Conservation (phyloP, 129 eudicot genomes). For the Flaveria sonorensis region DNA sequence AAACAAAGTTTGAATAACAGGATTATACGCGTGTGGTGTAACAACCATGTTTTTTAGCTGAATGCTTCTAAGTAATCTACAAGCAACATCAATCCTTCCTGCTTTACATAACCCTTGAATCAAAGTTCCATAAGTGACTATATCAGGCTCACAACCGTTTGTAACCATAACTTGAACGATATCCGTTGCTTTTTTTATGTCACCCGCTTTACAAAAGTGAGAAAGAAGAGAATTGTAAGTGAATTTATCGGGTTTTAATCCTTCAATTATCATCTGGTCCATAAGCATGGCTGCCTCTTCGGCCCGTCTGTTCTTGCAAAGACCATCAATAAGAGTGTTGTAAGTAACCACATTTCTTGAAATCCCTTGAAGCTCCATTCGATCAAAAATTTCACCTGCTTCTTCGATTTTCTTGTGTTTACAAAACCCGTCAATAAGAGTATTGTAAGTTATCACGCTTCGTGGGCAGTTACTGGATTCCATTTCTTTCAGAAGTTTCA, state of each 20-base stretch:
- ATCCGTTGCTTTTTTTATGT: constrained; percentile 81
- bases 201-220: constrained; percentile 80
- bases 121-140: constrained; percentile 79
- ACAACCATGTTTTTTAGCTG: constrained; percentile 78
- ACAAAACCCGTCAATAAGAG: constrained; percentile 81
- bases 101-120: constrained; percentile 86
- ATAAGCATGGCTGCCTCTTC: constrained; percentile 86
- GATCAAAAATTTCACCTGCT: constrained; percentile 89
- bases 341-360: constrained; percentile 73
- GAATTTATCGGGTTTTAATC: constrained; percentile 77
- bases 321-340: constrained; percentile 80
- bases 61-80: constrained; percentile 68
- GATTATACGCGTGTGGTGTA: constrained; percentile 85
- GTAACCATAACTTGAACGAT: constrained; percentile 84
- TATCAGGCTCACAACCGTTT: constrained; percentile 87
- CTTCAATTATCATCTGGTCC: constrained; percentile 95
- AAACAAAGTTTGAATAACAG: constrained; percentile 74
- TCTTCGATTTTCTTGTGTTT: constrained; percentile 67
- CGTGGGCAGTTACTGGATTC: constrained; percentile 75
- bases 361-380: constrained; percentile 87
- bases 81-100: constrained; percentile 72
- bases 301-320: constrained; percentile 57
- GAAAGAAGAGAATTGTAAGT: constrained; percentile 85
- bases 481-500: constrained; percentile 72
- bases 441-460: constrained; percentile 70